Evolutionary conservation across 208 protist species (phyloP).

Genomic region (Acanthamoeba triangularis): DNA sequence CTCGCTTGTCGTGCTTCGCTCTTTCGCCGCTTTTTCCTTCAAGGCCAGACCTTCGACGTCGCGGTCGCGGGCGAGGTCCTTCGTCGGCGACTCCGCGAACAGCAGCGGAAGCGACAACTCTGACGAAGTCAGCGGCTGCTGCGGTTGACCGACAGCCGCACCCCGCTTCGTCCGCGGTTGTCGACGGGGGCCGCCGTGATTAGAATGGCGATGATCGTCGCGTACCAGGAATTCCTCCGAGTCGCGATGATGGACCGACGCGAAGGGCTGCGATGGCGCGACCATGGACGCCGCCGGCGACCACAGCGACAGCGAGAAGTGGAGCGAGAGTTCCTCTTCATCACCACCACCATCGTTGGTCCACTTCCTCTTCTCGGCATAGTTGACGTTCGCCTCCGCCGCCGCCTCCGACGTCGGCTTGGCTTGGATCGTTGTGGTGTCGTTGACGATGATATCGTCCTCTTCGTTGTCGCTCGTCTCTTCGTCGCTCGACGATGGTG

Average conservation of each 20-base stretch:
- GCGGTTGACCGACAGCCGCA: neutral
- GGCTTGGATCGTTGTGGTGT: too few relatives aligned
- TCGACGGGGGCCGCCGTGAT: neutral
- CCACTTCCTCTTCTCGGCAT: too few relatives aligned
- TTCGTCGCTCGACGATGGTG: neutral
- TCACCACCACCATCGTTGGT: neutral
- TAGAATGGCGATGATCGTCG: neutral
- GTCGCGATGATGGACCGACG: neutral
- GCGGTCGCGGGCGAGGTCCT: too few relatives aligned
- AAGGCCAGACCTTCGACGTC: too few relatives aligned
- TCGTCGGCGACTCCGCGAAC: slow-evolving; percentile 6
- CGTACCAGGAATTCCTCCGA: neutral
- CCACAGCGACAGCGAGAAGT: slow-evolving; percentile 65
- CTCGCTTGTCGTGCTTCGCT: too few relatives aligned
- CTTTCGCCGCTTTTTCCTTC: too few relatives aligned
- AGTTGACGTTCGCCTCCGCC: too few relatives aligned
- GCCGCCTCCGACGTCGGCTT: too few relatives aligned
- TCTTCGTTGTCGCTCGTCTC: neutral
- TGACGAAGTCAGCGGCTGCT: neutral
- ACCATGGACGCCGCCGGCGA: neutral
- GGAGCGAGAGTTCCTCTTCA: slow-evolving; percentile 1
- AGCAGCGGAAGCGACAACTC: neutral
- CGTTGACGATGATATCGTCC: too few relatives aligned
- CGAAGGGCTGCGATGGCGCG: slow-evolving; percentile 5
- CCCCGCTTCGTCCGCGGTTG: too few relatives aligned